A percentile compares a stretch with the other conserved stretches of the same genome.
Conservation (phyloP, 768 basidiomycete species). For the Arthromyces matolae region DNA sequence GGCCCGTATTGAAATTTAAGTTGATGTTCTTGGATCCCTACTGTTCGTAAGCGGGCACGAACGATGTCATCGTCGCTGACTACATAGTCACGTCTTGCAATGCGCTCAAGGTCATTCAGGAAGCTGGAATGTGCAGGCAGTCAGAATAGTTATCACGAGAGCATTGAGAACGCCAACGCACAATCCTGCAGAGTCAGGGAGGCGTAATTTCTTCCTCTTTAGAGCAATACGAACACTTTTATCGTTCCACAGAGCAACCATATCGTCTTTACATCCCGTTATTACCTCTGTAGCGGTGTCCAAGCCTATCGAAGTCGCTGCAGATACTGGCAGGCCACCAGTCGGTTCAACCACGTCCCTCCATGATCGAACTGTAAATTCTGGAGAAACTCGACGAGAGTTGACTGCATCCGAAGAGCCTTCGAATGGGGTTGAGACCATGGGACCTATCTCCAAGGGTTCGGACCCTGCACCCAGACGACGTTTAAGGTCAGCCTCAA, state of each 20-base stretch:
- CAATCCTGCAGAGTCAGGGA: conserved; percentile 70
- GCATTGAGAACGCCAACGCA: conserved; percentile 29
- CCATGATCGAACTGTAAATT: conserved; percentile 56
- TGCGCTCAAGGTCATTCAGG: conserved; percentile 62
- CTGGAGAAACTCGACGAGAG: conserved; percentile 28
- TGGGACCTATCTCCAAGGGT: conserved; percentile 28
- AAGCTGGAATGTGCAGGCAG: conserved; percentile 45
- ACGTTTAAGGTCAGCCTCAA: conserved; percentile 62
- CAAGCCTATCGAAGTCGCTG: conserved; percentile 18
- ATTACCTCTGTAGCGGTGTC: conserved; percentile 50
- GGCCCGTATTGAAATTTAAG: conserved; percentile 44
- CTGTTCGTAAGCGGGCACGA: conserved; percentile 63
- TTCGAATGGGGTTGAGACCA: conserved; percentile 48
- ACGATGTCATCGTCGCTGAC: conserved; percentile 74
- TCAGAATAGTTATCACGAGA: not conserved
- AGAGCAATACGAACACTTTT: conserved; percentile 47
- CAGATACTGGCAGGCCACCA: conserved; percentile 7
- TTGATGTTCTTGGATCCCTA: conserved; percentile 67
- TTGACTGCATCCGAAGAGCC: conserved; percentile 23
- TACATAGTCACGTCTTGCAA: conserved; percentile 55
- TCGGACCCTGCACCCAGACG: conserved; percentile 51
- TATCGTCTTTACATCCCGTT: conserved; percentile 58
- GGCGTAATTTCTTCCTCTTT: conserved; percentile 40
- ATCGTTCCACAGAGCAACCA: conserved; percentile 61
- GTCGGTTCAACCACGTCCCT: conserved; percentile 41